Evolutionary conservation across 306 rosid genomes (phyloP), one percentile per base, ranked within the genome.

Genomic region (Heteromeles arbutifolia): DNA sequence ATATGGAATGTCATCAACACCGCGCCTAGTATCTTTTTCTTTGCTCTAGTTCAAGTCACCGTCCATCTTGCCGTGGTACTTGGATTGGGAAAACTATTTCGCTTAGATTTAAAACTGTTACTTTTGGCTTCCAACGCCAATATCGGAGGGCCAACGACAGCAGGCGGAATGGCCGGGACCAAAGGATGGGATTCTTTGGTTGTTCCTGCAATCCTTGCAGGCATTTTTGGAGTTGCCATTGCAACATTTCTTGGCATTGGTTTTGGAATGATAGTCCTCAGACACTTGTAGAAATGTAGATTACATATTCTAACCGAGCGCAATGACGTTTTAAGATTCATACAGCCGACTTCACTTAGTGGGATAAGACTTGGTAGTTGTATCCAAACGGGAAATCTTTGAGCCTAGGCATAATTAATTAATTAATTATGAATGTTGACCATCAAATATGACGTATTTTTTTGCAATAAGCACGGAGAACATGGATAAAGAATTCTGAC

Each of bases 81-180:
- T 26, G 89, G 88, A 44, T 69, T 88, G 45, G 96, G 96, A 24
- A 90, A 80, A 77, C 78, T 90, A 25, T 86, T 92, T 61, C 73
- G 72, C 26, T 74, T 90, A 26, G 94, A 92, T 73, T 76, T 92
- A 34, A 90, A 87, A 84, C 73, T 87, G 41, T 52, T 85, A 69
- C 90, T 90, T 65, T 43, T 90, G 80, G 93, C 96, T 69, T 92
- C 97, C 34, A 92, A 92, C 82, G 97, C 97, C 82, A 90, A 87
- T 15, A 74, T 92, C 41, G 96, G 96, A 59, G 92, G 94, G 69
- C 97, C 94, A 1, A 92, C 98, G 43, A 92, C 96, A 24, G 91
- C 98, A 22, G 87, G 95, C 83, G 91, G 94, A 31, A 90, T 92
- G 98, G 94, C 98, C 25, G 87, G 86, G 12, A 86, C 96, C 17